Conservation (phyloP, 2,329 filamentous ascomycete species). For the Calonectria naviculata region DNA sequence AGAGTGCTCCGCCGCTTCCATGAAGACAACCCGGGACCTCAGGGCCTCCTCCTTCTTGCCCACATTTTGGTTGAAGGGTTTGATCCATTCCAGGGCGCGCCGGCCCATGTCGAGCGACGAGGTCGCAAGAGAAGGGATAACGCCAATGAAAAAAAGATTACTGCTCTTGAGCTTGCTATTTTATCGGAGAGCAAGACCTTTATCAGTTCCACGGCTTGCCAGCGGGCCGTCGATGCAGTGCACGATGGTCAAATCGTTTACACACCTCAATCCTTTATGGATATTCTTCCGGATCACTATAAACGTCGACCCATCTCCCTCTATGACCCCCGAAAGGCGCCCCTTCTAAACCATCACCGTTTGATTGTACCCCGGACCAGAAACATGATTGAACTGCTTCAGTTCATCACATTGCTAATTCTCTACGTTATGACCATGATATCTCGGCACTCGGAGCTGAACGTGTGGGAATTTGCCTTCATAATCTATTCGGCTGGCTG, state of each 20-base stretch:
- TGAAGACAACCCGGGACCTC: slow-evolving; percentile 72
- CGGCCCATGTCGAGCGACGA: slow-evolving; percentile 64
- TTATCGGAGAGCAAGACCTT: slow-evolving; percentile 77
- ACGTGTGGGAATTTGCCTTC: slow-evolving; percentile 68
- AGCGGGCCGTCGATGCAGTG: slow-evolving; percentile 77
- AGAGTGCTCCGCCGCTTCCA: slow-evolving; percentile 75
- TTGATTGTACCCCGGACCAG: slow-evolving; percentile 76
- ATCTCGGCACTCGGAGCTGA: slow-evolving; percentile 61
- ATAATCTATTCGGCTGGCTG: slow-evolving; percentile 74
- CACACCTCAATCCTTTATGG: slow-evolving; percentile 76
- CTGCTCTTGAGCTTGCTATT: slow-evolving; percentile 78
- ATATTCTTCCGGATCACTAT: slow-evolving; percentile 80
- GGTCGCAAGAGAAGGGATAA: slow-evolving; percentile 46
- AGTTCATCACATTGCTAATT: slow-evolving; percentile 72
- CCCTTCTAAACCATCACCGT: slow-evolving; percentile 77
- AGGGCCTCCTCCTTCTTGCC: slow-evolving; percentile 72
- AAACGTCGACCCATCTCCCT: slow-evolving; percentile 76
- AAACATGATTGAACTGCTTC: slow-evolving; percentile 72
- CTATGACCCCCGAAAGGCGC: slow-evolving; percentile 74
- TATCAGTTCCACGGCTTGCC: slow-evolving; percentile 72
- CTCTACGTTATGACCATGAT: slow-evolving; percentile 75
- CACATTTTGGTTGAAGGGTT: slow-evolving; percentile 78
- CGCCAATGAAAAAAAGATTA: slow-evolving; percentile 66
- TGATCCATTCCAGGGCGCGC: slow-evolving; percentile 78
- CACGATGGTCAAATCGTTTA: slow-evolving; percentile 77